Evolutionary conservation across 257 asterid species (phyloP).

Genomic region (Prunella vulgaris): DNA sequence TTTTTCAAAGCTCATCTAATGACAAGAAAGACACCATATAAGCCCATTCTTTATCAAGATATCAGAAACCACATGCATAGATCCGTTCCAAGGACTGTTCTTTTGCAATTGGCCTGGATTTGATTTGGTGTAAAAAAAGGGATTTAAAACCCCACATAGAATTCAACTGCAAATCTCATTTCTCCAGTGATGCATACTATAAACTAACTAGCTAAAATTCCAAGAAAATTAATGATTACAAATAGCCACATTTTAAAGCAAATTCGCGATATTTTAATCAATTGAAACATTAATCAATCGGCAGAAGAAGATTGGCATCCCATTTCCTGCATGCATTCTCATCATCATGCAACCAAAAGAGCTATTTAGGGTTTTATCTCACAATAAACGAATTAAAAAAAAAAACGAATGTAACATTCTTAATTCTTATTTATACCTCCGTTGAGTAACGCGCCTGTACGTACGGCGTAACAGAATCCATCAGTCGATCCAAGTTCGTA

Average conservation of each 20-base stretch:
- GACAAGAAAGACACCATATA: not conserved
- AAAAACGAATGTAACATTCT: not conserved
- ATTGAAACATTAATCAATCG: slow-evolving; percentile 13
- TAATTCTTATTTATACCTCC: slow-evolving; percentile 45
- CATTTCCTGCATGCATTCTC: slow-evolving; percentile 33
- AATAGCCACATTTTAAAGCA: slow-evolving; percentile 1
- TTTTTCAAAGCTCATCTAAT: not conserved
- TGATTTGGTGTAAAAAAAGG: not conserved
- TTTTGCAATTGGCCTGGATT: slow-evolving; percentile 18
- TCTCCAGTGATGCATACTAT: slow-evolving; percentile 1
- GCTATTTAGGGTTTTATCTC: slow-evolving; percentile 22
- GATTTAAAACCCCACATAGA: slow-evolving; percentile 2
- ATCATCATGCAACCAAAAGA: slow-evolving; percentile 14
- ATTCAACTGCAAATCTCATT: slow-evolving; percentile 8
- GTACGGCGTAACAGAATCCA: slow-evolving; percentile 59
- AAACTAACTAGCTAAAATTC: not conserved
- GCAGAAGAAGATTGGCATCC: not conserved
- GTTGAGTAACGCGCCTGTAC: slow-evolving; percentile 37
- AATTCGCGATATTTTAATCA: slow-evolving; percentile 18
- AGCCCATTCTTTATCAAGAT: slow-evolving; percentile 10
- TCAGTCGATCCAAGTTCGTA: slow-evolving; percentile 70
- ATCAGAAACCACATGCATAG: slow-evolving; percentile 6
- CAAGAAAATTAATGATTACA: slow-evolving; percentile 13
- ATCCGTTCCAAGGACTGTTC: not conserved
- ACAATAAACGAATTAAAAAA: not conserved